Base-by-base conservation (phyloP, 495 filamentous ascomycete genomes). In the Aspergillus coremiiformis region DNA sequence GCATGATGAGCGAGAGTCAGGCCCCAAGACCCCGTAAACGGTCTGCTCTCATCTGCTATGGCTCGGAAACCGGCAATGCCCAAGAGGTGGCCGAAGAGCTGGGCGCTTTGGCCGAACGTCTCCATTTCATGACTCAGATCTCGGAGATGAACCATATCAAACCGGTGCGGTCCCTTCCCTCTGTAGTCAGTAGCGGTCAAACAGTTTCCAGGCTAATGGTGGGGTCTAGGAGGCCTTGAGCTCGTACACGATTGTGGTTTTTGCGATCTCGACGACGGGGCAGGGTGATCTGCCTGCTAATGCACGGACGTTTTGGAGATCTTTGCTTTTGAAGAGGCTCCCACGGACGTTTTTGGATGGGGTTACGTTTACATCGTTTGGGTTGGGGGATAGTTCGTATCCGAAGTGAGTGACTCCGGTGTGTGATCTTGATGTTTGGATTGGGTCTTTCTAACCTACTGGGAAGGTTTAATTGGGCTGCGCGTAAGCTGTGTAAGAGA, bases 301-400 rank as follows among this genome's bases (percentile, higher is more conserved):
- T 73, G 79, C 83, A 9, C 73, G 79, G 32, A 71, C 69, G 12
- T 92, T 97, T 59, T 99, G 93, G 93, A 90, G 80, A 60, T 84
- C 80, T 39, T 77, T 99, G 43, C 74, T 93, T 21, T 75, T 87
- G 39, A 87, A 85, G 62, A 86, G 82, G 56, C 79, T 99, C 26
- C 82, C 83, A 24, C 69, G 79, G 19, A 82, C 79, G 47, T 91
- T 80, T 58, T 73, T 99, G 39, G 59, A 67, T 15, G 71, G 73
- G 20, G 71, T 94, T 17, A 72, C 74, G 0, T 95, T 95, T 66
- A 80, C 87, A 15, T 84, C 82, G 0, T 96, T 99, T 75, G 94
- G 93, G 5, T 76, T 96, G 14, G 93, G 93, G 1, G 91, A 99
- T 68, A 95, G 85, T 58, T 93, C 89, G 2, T 99, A 99, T 78